A percentile compares a stretch with the other conserved stretches of the same genome.
Conservation (phyloP, 495 filamentous ascomycete genomes). For the Neurospora sp. region DNA sequence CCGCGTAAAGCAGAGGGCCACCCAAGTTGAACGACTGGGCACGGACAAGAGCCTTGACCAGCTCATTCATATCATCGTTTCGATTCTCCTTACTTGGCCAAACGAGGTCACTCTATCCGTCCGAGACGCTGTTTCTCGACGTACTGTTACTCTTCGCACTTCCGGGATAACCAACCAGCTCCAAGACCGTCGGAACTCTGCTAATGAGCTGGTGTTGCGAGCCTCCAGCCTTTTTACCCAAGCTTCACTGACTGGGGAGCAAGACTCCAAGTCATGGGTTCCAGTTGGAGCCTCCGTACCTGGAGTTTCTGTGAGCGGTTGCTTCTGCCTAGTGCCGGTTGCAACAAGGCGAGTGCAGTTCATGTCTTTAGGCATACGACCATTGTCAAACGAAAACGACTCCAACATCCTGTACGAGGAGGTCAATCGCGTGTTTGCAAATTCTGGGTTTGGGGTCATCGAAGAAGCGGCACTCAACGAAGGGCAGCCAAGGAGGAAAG, state of each 20-base stretch:
- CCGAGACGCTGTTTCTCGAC: slow-evolving; percentile 24
- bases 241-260: slow-evolving; percentile 46
- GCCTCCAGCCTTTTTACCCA: slow-evolving; percentile 47
- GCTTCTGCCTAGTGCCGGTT: slow-evolving; percentile 58
- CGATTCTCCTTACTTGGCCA: slow-evolving; percentile 58
- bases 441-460: slow-evolving; percentile 65
- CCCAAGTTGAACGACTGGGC: slow-evolving; percentile 45
- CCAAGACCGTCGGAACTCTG: not conserved
- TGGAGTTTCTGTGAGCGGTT: slow-evolving; percentile 50
- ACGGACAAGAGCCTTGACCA: slow-evolving; percentile 52
- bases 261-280: slow-evolving; percentile 50
- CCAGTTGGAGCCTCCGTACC: slow-evolving; percentile 52
- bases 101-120: slow-evolving; percentile 32
- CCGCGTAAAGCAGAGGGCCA: slow-evolving; percentile 71
- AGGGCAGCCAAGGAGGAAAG: slow-evolving; percentile 15
- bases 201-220: slow-evolving; percentile 2
- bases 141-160: slow-evolving; percentile 7
- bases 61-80: slow-evolving; percentile 48
- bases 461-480: slow-evolving; percentile 33
- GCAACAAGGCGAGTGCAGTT: slow-evolving; percentile 70
- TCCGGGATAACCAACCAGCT: not conserved
- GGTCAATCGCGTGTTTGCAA: slow-evolving; percentile 65
- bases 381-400: slow-evolving; percentile 40
- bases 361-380: slow-evolving; percentile 60
- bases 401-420: slow-evolving; percentile 66